Evolutionary conservation across 768 basidiomycete genomes (phyloP), one percentile per base, ranked within the genome.

Genomic region (Trametes cinnabarina): DNA sequence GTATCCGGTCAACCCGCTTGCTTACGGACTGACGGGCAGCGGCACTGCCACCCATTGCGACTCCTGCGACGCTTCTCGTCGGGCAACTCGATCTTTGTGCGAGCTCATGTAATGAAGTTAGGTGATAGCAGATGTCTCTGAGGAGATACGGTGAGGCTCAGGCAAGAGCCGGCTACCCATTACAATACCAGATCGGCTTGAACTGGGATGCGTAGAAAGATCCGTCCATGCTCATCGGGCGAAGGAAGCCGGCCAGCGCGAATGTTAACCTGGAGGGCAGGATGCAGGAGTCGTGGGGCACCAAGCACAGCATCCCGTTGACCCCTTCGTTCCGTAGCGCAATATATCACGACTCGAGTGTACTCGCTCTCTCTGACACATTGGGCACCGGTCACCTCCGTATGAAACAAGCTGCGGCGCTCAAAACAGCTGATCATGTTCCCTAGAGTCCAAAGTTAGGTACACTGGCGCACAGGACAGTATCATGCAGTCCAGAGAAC

Each of bases 191-290:
- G 51, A 42, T 54, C 56, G 4, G 47, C 46, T 22, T 47, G 60
- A 22, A 71, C 51, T 12, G 70, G 70, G 14, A 66, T 66, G 52
- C 63, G 68, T 23, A 69, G 61, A 51, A 61, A 69, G 40, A 65
- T 32, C 23, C 65, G 51, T 4, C 70, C 70, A 35, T 66, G 30
- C 47, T 61, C 63, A 35, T 71, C 70, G n/a, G 52, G 37, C 14
- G 64, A 66, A 19, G 69, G 69, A 34, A 75, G 63, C 48, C 61
- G 67, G 0, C 75, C 75, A n/a, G 69, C 75, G 14, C 73, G 65
- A 37, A 76, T 72, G 60, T 75, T 75, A 12, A 70, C 73, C 59
- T 74, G 73, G 35, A 74, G 65, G 7, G 72, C 71, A 0, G 72
- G 74, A 65, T 76, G 73, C 23, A 76, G 63, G 4, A 76, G 67